These are phyloP conservation scores for Termitomyces sp. DNA, from an alignment of 768 basidiomycete species.

Conservation along the genomic window DNA sequence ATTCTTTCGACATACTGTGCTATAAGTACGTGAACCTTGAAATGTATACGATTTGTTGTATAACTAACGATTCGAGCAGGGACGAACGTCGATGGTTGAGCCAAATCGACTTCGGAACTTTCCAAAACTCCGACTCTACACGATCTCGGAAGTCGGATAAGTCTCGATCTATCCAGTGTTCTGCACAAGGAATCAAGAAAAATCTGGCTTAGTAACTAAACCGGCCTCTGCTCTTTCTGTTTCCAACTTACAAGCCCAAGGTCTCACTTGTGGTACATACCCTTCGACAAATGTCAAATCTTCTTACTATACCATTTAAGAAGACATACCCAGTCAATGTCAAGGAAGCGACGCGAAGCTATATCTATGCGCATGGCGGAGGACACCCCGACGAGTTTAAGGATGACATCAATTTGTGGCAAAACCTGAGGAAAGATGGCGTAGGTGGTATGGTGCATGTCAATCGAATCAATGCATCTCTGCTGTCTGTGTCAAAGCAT, in stretches of 20 bases:
- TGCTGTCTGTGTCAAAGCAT: constrained; percentile 50
- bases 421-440: constrained; percentile 57
- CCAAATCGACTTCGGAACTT: neutral
- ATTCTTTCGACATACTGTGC: neutral
- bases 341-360: constrained; percentile 53
- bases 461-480: constrained; percentile 47
- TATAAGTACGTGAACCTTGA: no score
- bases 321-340: constrained; percentile 58
- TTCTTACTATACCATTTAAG: constrained; percentile 75
- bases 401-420: constrained; percentile 74
- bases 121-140: neutral
- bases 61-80: no score
- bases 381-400: constrained; percentile 85
- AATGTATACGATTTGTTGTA: no score
- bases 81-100: neutral
- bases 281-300: constrained; percentile 62
- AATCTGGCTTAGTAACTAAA: neutral
- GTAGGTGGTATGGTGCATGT: constrained; percentile 52
- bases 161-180: neutral
- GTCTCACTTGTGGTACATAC: neutral
- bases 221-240: neutral
- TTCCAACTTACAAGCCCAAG: neutral
- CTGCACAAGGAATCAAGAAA: neutral
- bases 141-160: constrained; percentile 1
- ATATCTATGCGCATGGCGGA: constrained; percentile 66